A percentile compares a stretch with the other conserved stretches of the same genome.
Evolutionary conservation across 441 rosid genomes (phyloP).

Genomic region (Adansonia madagascariensis): DNA sequence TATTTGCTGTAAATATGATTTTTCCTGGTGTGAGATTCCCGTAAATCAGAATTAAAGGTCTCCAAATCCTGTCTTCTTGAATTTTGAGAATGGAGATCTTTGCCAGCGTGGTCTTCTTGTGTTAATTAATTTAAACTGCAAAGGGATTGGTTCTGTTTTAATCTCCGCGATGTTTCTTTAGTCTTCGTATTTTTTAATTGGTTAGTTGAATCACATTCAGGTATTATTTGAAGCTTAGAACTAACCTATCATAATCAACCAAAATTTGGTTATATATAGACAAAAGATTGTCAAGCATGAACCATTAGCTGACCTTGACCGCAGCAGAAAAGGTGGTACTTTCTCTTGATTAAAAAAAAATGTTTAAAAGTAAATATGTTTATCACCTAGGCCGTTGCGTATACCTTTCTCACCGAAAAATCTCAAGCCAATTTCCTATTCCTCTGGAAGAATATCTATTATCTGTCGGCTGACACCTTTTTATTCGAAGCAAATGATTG

Average conservation of each 20-base stretch:
- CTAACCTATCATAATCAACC: neutral
- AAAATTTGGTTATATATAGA: neutral
- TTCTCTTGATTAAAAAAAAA: neutral
- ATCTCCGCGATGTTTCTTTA: neutral
- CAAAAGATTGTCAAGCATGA: neutral
- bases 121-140: no score
- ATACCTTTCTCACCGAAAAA: neutral
- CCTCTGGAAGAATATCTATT: neutral
- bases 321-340: neutral
- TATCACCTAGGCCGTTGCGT: no score
- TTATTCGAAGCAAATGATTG: neutral
- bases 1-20: constrained; percentile 13
- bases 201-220: neutral
- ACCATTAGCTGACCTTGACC: neutral
- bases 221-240: neutral
- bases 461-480: neutral
- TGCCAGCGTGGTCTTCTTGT: neutral
- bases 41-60: neutral
- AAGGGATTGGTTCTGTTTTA: no score
- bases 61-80: no score
- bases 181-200: neutral
- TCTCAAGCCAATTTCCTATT: neutral
- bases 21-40: neutral
- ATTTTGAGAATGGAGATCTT: constrained; percentile 8
- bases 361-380: no score